Evolutionary conservation across 768 basidiomycete genomes (phyloP).

Genomic region (Steccherinum ochraceum): DNA sequence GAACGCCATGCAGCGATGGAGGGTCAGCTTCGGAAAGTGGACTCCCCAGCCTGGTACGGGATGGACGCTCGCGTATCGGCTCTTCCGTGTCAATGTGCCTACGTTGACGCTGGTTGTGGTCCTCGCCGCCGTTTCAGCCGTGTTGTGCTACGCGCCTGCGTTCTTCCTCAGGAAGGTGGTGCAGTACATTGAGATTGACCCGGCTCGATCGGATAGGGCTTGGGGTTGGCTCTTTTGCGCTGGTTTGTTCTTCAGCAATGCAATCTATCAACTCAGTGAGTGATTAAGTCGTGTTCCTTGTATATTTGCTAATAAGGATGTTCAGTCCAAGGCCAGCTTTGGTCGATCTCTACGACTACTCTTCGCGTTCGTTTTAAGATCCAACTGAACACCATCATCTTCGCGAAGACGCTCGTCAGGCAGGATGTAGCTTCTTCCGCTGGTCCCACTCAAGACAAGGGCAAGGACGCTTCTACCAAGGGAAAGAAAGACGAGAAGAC

Average conservation of each 20-base stretch:
- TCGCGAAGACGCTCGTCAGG: slow-evolving; percentile 78
- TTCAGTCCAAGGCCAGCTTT: slow-evolving; percentile 61
- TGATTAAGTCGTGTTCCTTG: slow-evolving; percentile 1
- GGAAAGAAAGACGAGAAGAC: slow-evolving; percentile 48
- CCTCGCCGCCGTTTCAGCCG: slow-evolving; percentile 52
- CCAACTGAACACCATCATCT: slow-evolving; percentile 80
- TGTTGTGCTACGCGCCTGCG: slow-evolving; percentile 57
- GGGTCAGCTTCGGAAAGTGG: slow-evolving; percentile 51
- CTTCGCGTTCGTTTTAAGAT: slow-evolving; percentile 66
- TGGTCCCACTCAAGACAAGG: slow-evolving; percentile 16
- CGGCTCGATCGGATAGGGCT: slow-evolving; percentile 42
- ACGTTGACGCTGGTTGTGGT: slow-evolving; percentile 35
- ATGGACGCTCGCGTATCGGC: slow-evolving; percentile 54
- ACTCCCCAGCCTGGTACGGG: slow-evolving; percentile 55
- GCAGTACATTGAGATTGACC: slow-evolving; percentile 58
- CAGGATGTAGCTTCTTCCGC: slow-evolving; percentile 78
- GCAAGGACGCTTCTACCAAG: slow-evolving; percentile 21
- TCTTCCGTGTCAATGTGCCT: slow-evolving; percentile 49
- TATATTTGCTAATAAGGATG: background rate
- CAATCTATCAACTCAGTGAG: slow-evolving; percentile 37
- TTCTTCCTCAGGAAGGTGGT: slow-evolving; percentile 59
- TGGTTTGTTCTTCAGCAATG: slow-evolving; percentile 42
- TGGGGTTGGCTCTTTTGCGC: slow-evolving; percentile 75
- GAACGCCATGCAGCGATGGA: slow-evolving; percentile 41
- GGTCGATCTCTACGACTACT: slow-evolving; percentile 61